phyloP scores from a whole-genome alignment of 2,329 filamentous ascomycete species.

The Cercospora citrullina region DNA sequence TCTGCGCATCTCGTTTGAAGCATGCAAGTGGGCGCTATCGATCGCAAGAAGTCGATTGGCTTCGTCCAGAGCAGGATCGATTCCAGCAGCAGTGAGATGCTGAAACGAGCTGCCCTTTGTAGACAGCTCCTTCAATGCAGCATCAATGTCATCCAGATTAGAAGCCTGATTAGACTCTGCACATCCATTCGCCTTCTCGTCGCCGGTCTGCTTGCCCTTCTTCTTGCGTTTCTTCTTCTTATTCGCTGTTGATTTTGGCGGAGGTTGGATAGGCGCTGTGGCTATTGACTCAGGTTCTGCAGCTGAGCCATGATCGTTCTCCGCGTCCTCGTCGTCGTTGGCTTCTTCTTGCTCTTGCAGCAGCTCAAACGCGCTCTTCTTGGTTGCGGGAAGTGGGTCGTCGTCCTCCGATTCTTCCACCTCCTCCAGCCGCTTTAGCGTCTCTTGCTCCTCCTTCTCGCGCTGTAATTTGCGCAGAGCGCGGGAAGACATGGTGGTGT shows the following conservation, averaged over 20 bases:
- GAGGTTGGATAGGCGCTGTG: constrained; percentile 6
- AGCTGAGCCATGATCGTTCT: constrained; percentile 35
- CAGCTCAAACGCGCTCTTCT: constrained; percentile 51
- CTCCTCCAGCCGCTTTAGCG: constrained; percentile 44
- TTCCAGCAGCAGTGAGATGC: constrained; percentile 25
- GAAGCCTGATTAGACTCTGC: constrained; percentile 16
- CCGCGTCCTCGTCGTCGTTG: constrained; percentile 38
- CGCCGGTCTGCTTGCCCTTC: constrained; percentile 49
- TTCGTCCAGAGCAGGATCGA: constrained; percentile 48
- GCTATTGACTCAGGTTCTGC: constrained; percentile 34
- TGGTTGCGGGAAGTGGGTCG: constrained; percentile 28
- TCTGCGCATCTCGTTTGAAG: constrained; percentile 84
- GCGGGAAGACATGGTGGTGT: constrained; percentile 61
- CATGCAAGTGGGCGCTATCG: constrained; percentile 74
- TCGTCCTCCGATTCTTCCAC: constrained; percentile 44
- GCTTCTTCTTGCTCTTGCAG: constrained; percentile 45
- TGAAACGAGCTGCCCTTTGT: constrained; percentile 34
- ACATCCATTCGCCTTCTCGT: constrained; percentile 20
- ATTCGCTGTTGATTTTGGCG: constrained; percentile 39
- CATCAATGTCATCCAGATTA: constrained; percentile 65
- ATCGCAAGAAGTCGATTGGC: constrained; percentile 58
- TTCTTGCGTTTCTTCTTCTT: constrained; percentile 64
- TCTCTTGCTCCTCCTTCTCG: constrained; percentile 59
- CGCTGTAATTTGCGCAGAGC: constrained; percentile 65
- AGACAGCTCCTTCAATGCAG: constrained; percentile 60